Evolutionary conservation across 371 early-diverging fungal species (phyloP).

Genomic region (Apophysomyces ossiformis): DNA sequence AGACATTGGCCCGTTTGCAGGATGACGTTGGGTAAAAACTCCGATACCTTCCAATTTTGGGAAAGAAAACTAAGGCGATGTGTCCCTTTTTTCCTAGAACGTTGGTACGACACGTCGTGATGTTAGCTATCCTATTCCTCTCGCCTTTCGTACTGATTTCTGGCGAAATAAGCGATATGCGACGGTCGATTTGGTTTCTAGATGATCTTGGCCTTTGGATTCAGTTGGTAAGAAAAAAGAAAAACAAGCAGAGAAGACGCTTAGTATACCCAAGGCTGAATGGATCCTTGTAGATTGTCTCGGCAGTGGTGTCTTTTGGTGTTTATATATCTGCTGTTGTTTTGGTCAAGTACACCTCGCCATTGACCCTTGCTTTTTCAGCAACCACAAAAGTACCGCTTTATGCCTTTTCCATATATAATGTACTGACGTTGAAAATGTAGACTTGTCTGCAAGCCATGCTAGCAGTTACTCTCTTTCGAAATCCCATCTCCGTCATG

Average conservation of each 20-base stretch:
- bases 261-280: too few relatives aligned
- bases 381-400: conserved; percentile 14
- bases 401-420: background rate
- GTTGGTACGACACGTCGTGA: background rate
- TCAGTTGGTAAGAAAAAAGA: conserved; percentile 17
- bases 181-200: conserved; percentile 11
- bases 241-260: too few relatives aligned
- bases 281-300: conserved; percentile 7
- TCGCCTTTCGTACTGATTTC: conserved; percentile 5
- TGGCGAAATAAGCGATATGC: conserved; percentile 20
- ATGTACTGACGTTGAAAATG: background rate
- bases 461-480: background rate
- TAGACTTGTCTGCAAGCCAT: conserved; percentile 5
- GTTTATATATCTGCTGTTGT: conserved; percentile 16
- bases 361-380: conserved; percentile 15
- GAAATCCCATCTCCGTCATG: background rate
- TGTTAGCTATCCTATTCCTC: background rate
- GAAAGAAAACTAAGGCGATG: background rate
- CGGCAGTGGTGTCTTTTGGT: conserved; percentile 19
- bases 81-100: background rate
- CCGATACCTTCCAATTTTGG: background rate
- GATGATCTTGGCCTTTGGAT: conserved; percentile 27
- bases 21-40: conserved; percentile 6
- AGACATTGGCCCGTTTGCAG: conserved; percentile 6
- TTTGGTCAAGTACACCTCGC: conserved; percentile 21